A percentile compares a stretch with the other conserved stretches of the same genome.
Evolutionary conservation across 2,329 filamentous ascomycete species (phyloP).

Genomic region (Sodiomyces alkalinus): DNA sequence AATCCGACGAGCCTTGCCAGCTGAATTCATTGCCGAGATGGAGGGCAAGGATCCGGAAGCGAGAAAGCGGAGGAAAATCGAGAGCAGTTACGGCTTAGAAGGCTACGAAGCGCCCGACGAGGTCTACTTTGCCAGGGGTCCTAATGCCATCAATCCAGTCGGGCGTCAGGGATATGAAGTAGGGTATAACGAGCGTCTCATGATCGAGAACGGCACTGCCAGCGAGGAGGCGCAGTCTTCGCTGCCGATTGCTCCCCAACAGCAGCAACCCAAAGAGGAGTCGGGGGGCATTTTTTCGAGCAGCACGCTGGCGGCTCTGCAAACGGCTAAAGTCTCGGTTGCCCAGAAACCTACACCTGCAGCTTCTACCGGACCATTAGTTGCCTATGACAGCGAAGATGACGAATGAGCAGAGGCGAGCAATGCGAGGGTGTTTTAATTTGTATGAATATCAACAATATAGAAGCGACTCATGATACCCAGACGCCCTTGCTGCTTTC

Average conservation of each 20-base stretch:
- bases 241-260: slow-evolving; percentile 16
- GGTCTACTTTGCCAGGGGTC: slow-evolving; percentile 76
- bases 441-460: slow-evolving; percentile 50
- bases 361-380: slow-evolving; percentile 52
- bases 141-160: slow-evolving; percentile 46
- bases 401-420: slow-evolving; percentile 34
- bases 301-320: slow-evolving; percentile 67
- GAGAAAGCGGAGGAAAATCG: slow-evolving; percentile 74
- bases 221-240: background rate
- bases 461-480: slow-evolving; percentile 7
- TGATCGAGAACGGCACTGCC: slow-evolving; percentile 41
- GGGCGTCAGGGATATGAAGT: slow-evolving; percentile 45
- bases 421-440: slow-evolving; percentile 27
- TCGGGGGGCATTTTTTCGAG: slow-evolving; percentile 63
- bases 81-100: slow-evolving; percentile 75
- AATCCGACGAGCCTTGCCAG: slow-evolving; percentile 72
- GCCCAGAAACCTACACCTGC: slow-evolving; percentile 38
- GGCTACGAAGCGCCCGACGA: slow-evolving; percentile 92
- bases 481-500: too few relatives aligned
- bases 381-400: slow-evolving; percentile 83
- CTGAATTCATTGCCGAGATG: slow-evolving; percentile 82
- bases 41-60: slow-evolving; percentile 83
- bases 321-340: slow-evolving; percentile 37
- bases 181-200: slow-evolving; percentile 43
- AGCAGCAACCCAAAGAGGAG: slow-evolving; percentile 22